Conservation (phyloP, 805 yeast species). For the Vanderwaltozyma polyspora region DNA sequence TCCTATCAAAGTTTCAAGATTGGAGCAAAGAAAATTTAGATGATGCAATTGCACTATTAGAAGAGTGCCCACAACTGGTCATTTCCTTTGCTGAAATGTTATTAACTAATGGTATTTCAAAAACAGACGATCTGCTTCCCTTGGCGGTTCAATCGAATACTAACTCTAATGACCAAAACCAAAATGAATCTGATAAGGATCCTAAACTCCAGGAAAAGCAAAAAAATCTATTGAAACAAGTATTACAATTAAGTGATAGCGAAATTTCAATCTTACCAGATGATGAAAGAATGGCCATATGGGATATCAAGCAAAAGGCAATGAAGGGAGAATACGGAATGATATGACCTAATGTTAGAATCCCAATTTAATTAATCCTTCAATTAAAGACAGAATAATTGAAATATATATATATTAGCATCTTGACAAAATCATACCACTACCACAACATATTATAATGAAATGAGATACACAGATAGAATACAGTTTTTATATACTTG, state of each 20-base stretch:
- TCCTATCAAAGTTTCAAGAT: slow-evolving; percentile 31
- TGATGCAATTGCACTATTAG: slow-evolving; percentile 47
- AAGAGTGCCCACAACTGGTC: slow-evolving; percentile 67
- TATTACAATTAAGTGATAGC: slow-evolving; percentile 40
- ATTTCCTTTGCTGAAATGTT: slow-evolving; percentile 74
- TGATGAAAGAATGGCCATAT: slow-evolving; percentile 34
- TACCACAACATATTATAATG: not conserved
- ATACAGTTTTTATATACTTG: no score
- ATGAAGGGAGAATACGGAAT: slow-evolving; percentile 26
- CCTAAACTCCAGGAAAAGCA: slow-evolving; percentile 28
- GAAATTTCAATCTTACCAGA: slow-evolving; percentile 40
- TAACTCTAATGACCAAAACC: slow-evolving; percentile 12
- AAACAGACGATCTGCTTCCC: slow-evolving; percentile 26
- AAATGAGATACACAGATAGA: not conserved
- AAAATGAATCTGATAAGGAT: slow-evolving; percentile 6
- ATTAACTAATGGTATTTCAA: slow-evolving; percentile 28
- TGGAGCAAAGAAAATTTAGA: slow-evolving; percentile 49
- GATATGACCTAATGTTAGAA: no score
- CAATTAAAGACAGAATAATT: not conserved
- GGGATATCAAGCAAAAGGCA: slow-evolving; percentile 29
- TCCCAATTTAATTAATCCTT: no score
- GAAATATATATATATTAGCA: not conserved
- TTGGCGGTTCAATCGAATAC: slow-evolving; percentile 25
- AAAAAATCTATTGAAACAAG: slow-evolving; percentile 36
- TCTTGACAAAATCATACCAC: not conserved